Evolutionary conservation across 1,139 yeast genomes (phyloP).

Genomic region (Hyphopichia fennica): DNA sequence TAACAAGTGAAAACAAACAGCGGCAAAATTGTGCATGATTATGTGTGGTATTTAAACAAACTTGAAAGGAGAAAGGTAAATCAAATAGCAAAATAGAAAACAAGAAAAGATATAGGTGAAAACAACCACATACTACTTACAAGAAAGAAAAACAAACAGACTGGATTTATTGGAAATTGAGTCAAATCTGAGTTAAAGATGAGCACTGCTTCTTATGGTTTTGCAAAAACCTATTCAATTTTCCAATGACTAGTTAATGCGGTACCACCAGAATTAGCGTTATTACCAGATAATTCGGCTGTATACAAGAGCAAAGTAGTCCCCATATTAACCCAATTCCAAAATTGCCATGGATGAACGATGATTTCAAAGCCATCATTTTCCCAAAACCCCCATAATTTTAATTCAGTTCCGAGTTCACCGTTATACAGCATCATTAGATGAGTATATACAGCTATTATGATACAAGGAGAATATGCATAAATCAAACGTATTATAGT

Average conservation of each 20-base stretch:
- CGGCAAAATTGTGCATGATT: background rate
- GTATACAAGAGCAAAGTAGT: conserved; percentile 77
- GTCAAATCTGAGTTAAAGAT: background rate
- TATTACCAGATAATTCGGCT: conserved; percentile 61
- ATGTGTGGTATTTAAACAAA: background rate
- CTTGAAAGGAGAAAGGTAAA: background rate
- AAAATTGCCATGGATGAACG: conserved; percentile 84
- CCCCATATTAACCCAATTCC: conserved; percentile 95
- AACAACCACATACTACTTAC: background rate
- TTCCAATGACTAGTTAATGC: conserved; percentile 46
- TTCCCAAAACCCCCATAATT: conserved; percentile 58
- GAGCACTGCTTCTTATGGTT: background rate
- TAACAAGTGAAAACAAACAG: background rate
- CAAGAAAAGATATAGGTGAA: background rate
- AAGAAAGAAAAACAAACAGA: background rate
- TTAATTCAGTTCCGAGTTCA: conserved; percentile 60
- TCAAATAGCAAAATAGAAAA: background rate
- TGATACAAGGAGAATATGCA: conserved; percentile 89
- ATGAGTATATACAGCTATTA: conserved; percentile 93
- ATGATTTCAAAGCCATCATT: conserved; percentile 26
- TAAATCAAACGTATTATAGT: conserved; percentile 63
- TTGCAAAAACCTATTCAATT: conserved; percentile 28
- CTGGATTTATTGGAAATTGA: background rate
- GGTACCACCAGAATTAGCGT: conserved; percentile 29
- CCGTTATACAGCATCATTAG: conserved; percentile 87